Evolutionary conservation across 148 eudicot species (phyloP).

Genomic region (Persicaria tinctoria): DNA sequence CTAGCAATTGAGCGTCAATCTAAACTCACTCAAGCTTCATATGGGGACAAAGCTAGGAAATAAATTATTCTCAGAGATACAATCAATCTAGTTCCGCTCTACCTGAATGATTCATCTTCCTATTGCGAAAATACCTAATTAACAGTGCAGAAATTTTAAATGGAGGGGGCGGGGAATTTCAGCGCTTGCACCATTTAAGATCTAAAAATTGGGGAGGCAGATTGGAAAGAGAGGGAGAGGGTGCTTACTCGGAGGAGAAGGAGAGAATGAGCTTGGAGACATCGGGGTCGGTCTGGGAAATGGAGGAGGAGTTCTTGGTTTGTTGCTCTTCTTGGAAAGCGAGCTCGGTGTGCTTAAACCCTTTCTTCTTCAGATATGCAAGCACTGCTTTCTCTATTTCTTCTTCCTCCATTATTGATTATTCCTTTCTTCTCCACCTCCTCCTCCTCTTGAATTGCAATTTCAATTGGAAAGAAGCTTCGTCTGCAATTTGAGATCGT

Average conservation of each 20-base stretch:
- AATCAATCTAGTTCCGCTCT: neutral
- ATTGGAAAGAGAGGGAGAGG: conserved; percentile 1
- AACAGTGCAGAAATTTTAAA: neutral
- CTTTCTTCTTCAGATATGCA: conserved; percentile 79
- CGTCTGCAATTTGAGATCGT: neutral
- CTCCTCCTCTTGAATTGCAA: neutral
- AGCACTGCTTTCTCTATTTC: conserved; percentile 73
- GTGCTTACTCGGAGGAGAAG: conserved; percentile 42
- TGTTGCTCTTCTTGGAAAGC: conserved; percentile 64
- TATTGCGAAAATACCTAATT: neutral
- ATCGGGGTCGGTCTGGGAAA: conserved; percentile 55
- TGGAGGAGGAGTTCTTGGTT: conserved; percentile 33
- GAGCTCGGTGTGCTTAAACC: conserved; percentile 71
- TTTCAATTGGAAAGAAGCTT: neutral
- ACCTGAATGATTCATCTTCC: conserved; percentile 1
- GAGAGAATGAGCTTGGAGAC: conserved; percentile 55
- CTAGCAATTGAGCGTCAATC: neutral
- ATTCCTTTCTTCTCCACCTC: neutral
- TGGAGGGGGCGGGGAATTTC: too few species aligned
- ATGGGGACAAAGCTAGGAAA: neutral
- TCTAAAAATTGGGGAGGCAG: neutral
- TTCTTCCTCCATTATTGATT: conserved; percentile 57
- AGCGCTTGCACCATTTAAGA: neutral
- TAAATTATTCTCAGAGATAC: neutral
- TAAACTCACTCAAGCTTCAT: neutral